Conservation (phyloP, 2,329 filamentous ascomycete species). For the Ophiocordyceps robertsii region DNA sequence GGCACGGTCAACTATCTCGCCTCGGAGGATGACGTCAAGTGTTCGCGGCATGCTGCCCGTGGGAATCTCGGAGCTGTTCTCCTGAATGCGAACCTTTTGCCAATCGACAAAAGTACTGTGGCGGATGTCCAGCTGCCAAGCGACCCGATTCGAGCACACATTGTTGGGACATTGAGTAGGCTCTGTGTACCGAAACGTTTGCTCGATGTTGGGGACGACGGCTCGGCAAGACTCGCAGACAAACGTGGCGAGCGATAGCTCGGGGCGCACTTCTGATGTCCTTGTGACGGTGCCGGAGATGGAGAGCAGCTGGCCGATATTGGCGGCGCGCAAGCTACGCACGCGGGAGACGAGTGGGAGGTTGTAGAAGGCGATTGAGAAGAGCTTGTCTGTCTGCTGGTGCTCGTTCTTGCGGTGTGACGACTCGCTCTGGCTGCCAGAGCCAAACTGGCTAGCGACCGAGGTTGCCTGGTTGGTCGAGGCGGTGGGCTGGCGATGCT, state of each 20-base stretch:
- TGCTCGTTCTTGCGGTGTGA: slow-evolving; percentile 73
- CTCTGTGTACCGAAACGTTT: slow-evolving; percentile 95
- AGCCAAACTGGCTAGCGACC: slow-evolving; percentile 47
- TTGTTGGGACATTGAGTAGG: slow-evolving; percentile 88
- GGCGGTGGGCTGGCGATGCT: slow-evolving; percentile 74
- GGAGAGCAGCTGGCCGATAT: slow-evolving; percentile 85
- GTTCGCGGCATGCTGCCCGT: slow-evolving; percentile 98
- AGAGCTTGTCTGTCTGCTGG: slow-evolving; percentile 94
- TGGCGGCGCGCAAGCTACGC: slow-evolving; percentile 71
- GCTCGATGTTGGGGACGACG: slow-evolving; percentile 81
- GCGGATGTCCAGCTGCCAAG: slow-evolving; percentile 94
- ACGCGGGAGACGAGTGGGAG: slow-evolving; percentile 76
- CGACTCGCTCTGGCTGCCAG: slow-evolving; percentile 50
- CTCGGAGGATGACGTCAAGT: slow-evolving; percentile 90
- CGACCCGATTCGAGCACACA: slow-evolving; percentile 74
- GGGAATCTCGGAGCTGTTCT: slow-evolving; percentile 96
- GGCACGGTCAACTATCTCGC: slow-evolving; percentile 93
- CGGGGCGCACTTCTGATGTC: slow-evolving; percentile 91
- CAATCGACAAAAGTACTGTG: slow-evolving; percentile 98
- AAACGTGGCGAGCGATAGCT: slow-evolving; percentile 85
- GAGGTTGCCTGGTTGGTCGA: slow-evolving; percentile 61
- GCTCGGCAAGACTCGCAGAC: slow-evolving; percentile 78
- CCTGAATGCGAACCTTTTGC: slow-evolving; percentile 97
- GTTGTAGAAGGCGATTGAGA: slow-evolving; percentile 88
- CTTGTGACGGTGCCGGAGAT: slow-evolving; percentile 95